Conservation (phyloP, 2,329 filamentous ascomycete genomes). For the Fusarium subtropicale region DNA sequence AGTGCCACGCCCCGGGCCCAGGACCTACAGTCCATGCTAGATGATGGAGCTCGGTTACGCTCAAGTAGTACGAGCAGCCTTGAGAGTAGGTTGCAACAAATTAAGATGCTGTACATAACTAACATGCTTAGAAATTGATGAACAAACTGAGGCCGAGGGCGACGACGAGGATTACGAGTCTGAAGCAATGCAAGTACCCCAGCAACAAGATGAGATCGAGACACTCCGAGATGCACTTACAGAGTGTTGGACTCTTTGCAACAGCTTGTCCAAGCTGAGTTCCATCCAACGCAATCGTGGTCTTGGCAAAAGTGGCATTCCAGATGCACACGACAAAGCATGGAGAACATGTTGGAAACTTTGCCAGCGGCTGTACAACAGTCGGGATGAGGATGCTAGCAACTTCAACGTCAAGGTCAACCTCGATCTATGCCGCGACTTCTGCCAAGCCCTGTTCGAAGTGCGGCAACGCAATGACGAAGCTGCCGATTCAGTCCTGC, state of each 20-base stretch:
- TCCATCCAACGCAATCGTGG: constrained; percentile 84
- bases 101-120: constrained; percentile 11
- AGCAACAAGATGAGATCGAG: constrained; percentile 69
- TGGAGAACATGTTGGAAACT: constrained; percentile 96
- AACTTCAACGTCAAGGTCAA: constrained; percentile 77
- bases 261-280: constrained; percentile 86
- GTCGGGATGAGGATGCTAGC: constrained; percentile 76
- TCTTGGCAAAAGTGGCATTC: constrained; percentile 78
- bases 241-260: constrained; percentile 95
- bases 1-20: constrained; percentile 84
- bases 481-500: constrained; percentile 82
- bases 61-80: constrained; percentile 79
- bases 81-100: constrained; percentile 68
- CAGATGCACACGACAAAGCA: constrained; percentile 84
- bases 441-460: constrained; percentile 92
- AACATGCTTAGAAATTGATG: constrained; percentile 64
- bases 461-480: constrained; percentile 83
- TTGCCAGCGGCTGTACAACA: constrained; percentile 89
- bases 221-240: constrained; percentile 81
- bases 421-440: constrained; percentile 88
- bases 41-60: constrained; percentile 65
- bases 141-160: constrained; percentile 63
- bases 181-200: constrained; percentile 54
- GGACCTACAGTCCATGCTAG: constrained; percentile 78
- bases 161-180: constrained; percentile 66